These are phyloP conservation scores for Teunomyces gatunensis DNA, from an alignment of 805 yeast species.

Conservation along the genomic window DNA sequence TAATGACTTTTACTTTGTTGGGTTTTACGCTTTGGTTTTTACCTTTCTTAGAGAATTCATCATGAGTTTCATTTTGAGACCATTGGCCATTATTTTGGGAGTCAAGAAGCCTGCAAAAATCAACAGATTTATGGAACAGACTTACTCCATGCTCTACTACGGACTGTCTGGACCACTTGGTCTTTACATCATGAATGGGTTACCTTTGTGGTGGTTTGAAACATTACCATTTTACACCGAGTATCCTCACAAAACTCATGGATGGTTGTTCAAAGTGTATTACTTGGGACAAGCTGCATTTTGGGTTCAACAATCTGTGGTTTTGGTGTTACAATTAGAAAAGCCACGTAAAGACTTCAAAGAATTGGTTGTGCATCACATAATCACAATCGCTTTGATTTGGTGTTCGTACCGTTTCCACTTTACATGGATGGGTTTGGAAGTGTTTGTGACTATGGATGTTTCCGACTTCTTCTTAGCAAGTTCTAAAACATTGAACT, in stretches of 20 bases:
- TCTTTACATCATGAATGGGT: constrained; percentile 73
- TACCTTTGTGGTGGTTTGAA: constrained; percentile 87
- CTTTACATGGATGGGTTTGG: constrained; percentile 93
- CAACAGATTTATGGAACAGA: constrained; percentile 89
- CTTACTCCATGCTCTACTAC: constrained; percentile 79
- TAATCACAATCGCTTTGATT: constrained; percentile 84
- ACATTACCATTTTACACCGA: constrained; percentile 75
- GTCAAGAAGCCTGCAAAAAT: constrained; percentile 54
- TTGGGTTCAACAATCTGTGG: constrained; percentile 95
- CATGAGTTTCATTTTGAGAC: constrained; percentile 79
- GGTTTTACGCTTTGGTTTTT: constrained; percentile 79
- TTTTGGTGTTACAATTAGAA: constrained; percentile 79
- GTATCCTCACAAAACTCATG: constrained; percentile 82
- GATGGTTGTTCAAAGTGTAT: constrained; percentile 68
- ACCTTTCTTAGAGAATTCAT: constrained; percentile 87
- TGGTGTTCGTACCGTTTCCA: constrained; percentile 89
- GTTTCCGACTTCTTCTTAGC: constrained; percentile 88
- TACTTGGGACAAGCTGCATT: constrained; percentile 93
- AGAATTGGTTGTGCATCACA: constrained; percentile 90
- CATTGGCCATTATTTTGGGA: constrained; percentile 59
- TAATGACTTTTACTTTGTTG: constrained; percentile 77
- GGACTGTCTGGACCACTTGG: constrained; percentile 84
- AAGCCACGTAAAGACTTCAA: constrained; percentile 92
- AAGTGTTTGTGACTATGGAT: constrained; percentile 93
- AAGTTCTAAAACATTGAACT: constrained; percentile 80